Conservation (phyloP, 2,329 filamentous ascomycete species). For the Thyridium curvatum region DNA sequence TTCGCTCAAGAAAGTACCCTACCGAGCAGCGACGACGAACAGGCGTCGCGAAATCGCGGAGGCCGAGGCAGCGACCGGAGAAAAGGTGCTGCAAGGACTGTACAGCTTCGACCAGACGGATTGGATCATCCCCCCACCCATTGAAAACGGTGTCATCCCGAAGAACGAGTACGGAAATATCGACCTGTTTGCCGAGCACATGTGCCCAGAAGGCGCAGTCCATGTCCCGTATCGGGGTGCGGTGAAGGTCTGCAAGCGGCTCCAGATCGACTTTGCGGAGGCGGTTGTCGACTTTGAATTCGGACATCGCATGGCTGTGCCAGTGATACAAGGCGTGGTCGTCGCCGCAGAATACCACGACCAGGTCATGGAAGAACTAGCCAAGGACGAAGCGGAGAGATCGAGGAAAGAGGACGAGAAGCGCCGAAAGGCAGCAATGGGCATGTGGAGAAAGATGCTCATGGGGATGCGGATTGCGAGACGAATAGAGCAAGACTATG, state of each 20-base stretch:
- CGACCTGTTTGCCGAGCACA: slow-evolving; percentile 87
- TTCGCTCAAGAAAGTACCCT: slow-evolving; percentile 81
- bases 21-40: slow-evolving; percentile 83
- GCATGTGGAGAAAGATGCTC: slow-evolving; percentile 79
- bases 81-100: slow-evolving; percentile 80
- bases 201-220: slow-evolving; percentile 76
- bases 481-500: slow-evolving; percentile 71
- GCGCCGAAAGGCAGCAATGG: slow-evolving; percentile 64
- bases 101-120: slow-evolving; percentile 84
- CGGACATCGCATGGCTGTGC: slow-evolving; percentile 87
- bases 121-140: slow-evolving; percentile 89
- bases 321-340: slow-evolving; percentile 85
- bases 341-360: slow-evolving; percentile 75
- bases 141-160: slow-evolving; percentile 77
- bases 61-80: slow-evolving; percentile 69
- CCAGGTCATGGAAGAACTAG: slow-evolving; percentile 69
- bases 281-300: slow-evolving; percentile 97
- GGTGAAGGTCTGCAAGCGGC: slow-evolving; percentile 72
- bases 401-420: slow-evolving; percentile 78
- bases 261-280: slow-evolving; percentile 85
- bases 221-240: slow-evolving; percentile 78
- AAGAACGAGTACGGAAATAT: slow-evolving; percentile 97
- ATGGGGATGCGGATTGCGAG: slow-evolving; percentile 80
- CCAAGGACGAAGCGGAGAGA: slow-evolving; percentile 69
- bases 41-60: slow-evolving; percentile 86